Evolutionary conservation across 306 rosid species (phyloP).

Genomic region (Acacia acuminata): DNA sequence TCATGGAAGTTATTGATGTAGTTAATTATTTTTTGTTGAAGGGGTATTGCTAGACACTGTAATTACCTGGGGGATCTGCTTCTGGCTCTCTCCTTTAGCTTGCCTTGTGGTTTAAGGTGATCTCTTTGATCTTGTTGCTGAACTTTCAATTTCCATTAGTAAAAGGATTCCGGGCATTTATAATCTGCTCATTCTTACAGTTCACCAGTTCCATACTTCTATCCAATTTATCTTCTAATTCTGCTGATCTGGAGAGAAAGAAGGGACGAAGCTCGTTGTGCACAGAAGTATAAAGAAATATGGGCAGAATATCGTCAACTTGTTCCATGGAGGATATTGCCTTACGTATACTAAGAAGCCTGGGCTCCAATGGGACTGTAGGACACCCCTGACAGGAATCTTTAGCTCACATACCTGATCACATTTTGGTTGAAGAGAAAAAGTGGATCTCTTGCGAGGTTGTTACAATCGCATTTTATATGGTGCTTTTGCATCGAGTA

Average conservation of each 20-base stretch:
- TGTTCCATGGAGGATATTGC: slow-evolving; percentile 97
- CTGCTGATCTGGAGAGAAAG: slow-evolving; percentile 94
- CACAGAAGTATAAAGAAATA: slow-evolving; percentile 79
- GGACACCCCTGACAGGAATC: not conserved
- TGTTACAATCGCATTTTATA: not conserved
- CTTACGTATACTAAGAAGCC: slow-evolving; percentile 54
- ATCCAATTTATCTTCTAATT: slow-evolving; percentile 90
- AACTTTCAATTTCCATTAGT: not conserved
- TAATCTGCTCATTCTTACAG: slow-evolving; percentile 52
- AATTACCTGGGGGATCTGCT: slow-evolving; percentile 95
- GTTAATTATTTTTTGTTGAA: slow-evolving; percentile 33
- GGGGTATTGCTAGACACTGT: slow-evolving; percentile 96
- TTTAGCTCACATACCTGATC: not conserved
- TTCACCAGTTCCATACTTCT: slow-evolving; percentile 91
- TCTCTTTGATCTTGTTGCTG: slow-evolving; percentile 13
- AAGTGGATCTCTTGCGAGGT: not conserved
- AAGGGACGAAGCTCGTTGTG: slow-evolving; percentile 95
- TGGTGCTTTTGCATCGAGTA: not conserved
- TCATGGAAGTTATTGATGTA: slow-evolving; percentile 20
- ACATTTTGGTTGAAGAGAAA: not conserved
- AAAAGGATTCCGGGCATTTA: slow-evolving; percentile 12
- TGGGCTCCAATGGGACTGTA: not conserved
- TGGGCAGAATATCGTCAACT: slow-evolving; percentile 73
- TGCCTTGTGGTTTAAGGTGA: slow-evolving; percentile 95
- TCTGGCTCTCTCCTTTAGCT: slow-evolving; percentile 92